Evolutionary conservation across 2,329 filamentous ascomycete species (phyloP).

Genomic region (Clonostachys byssicola): DNA sequence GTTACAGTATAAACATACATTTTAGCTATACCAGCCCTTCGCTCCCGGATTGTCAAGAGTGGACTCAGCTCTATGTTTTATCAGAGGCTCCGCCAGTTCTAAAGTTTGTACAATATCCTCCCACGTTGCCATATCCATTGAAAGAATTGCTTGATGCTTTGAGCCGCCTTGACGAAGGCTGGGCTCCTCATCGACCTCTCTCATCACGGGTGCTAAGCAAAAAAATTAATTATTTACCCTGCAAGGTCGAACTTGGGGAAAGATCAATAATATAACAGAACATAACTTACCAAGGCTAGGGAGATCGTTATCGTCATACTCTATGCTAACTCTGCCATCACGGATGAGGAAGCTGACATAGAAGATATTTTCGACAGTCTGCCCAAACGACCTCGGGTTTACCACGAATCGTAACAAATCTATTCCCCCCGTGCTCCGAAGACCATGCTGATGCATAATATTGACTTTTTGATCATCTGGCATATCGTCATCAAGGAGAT

Average conservation of each 20-base stretch:
- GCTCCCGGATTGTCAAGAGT: slow-evolving; percentile 41
- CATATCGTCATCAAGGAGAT: slow-evolving; percentile 38
- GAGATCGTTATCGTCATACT: slow-evolving; percentile 66
- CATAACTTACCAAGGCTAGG: slow-evolving; percentile 60
- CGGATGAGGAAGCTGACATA: slow-evolving; percentile 92
- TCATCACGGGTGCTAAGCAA: slow-evolving; percentile 24
- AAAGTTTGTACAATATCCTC: slow-evolving; percentile 71
- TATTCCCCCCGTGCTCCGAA: slow-evolving; percentile 67
- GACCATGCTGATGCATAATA: slow-evolving; percentile 60
- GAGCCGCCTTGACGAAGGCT: slow-evolving; percentile 45
- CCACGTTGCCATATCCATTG: slow-evolving; percentile 84
- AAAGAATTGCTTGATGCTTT: slow-evolving; percentile 83
- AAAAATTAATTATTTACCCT: slow-evolving; percentile 8
- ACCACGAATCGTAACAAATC: slow-evolving; percentile 83
- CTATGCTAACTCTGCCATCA: slow-evolving; percentile 75
- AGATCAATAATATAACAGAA: slow-evolving; percentile 25
- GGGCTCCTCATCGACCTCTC: slow-evolving; percentile 41
- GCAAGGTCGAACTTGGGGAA: background rate
- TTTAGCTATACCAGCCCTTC: slow-evolving; percentile 62
- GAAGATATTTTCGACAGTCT: slow-evolving; percentile 95
- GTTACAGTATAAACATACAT: too few relatives aligned
- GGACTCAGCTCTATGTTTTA: slow-evolving; percentile 70
- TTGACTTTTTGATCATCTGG: slow-evolving; percentile 37
- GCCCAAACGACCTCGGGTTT: slow-evolving; percentile 85
- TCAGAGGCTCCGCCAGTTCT: slow-evolving; percentile 74